phyloP scores from a whole-genome alignment of 805 yeast species.

The Starmerella floricola region DNA sequence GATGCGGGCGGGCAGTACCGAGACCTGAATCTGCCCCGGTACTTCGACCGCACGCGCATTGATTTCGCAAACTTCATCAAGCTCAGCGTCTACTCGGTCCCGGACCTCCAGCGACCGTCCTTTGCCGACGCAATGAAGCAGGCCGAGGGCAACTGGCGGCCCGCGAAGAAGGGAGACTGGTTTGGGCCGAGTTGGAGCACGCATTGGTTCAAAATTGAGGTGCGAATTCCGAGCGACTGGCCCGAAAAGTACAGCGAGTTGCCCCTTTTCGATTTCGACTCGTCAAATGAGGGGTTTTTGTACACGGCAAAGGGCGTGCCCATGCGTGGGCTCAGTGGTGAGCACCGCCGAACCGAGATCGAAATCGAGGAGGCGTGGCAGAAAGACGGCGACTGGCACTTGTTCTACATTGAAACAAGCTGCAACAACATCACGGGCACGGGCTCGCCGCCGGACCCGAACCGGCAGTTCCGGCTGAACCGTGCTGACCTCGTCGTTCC shows the following conservation, averaged over 20 bases:
- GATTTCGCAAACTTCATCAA: constrained; percentile 41
- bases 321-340: constrained; percentile 75
- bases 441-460: constrained; percentile 58
- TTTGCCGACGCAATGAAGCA: constrained; percentile 47
- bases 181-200: constrained; percentile 97
- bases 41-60: constrained; percentile 52
- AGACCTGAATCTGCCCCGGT: constrained; percentile 65
- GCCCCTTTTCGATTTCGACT: constrained; percentile 70
- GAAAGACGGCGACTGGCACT: constrained; percentile 42
- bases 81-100: constrained; percentile 60
- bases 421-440: constrained; percentile 93
- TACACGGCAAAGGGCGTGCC: constrained; percentile 58
- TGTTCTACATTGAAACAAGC: constrained; percentile 74
- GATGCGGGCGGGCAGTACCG: constrained; percentile 62
- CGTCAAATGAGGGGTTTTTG: constrained; percentile 73
- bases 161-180: constrained; percentile 45
- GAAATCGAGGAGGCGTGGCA: constrained; percentile 45
- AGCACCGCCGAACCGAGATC: constrained; percentile 59
- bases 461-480: constrained; percentile 54
- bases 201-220: constrained; percentile 72
- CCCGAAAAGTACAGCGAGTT: constrained; percentile 37
- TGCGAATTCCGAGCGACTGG: constrained; percentile 57
- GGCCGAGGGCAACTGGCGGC: constrained; percentile 33
- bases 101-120: constrained; percentile 52
- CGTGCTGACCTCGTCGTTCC: constrained; percentile 73